phyloP scores from a whole-genome alignment of 1,284 basidiomycete genomes.

The Puccinia brachypodii region DNA sequence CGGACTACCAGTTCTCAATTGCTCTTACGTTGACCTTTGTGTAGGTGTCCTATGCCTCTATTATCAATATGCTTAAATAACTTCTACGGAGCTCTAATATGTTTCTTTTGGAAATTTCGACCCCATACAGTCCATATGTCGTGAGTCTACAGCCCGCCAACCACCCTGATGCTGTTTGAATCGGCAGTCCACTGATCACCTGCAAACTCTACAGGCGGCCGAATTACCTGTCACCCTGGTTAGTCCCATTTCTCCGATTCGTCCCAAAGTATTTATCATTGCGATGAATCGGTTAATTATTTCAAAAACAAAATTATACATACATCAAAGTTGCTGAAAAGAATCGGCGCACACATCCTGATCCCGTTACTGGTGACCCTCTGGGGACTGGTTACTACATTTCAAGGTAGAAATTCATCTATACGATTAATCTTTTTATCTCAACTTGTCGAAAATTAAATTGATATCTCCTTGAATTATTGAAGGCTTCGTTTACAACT shows the following conservation, averaged over 20 bases:
- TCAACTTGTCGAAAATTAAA: background rate
- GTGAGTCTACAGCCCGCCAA: constrained; percentile 1
- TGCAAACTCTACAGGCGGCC: constrained; percentile 13
- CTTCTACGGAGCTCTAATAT: no score
- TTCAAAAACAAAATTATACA: background rate
- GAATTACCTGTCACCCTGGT: constrained; percentile 39
- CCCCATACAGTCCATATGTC: constrained; percentile 26
- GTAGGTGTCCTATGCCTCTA: background rate
- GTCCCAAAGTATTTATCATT: background rate
- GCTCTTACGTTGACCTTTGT: constrained; percentile 43
- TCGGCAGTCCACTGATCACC: background rate
- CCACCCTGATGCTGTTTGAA: background rate
- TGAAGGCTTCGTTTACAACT: constrained; percentile 34
- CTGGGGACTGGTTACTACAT: constrained; percentile 39
- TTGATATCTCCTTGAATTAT: background rate
- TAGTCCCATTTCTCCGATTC: background rate
- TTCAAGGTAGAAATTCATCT: constrained; percentile 17
- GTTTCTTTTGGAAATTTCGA: background rate
- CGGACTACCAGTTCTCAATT: constrained; percentile 36
- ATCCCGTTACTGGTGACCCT: constrained; percentile 34
- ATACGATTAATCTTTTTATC: background rate
- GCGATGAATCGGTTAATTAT: background rate
- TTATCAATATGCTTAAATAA: no score
- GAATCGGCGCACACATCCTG: constrained; percentile 28
- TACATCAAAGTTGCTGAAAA: constrained; percentile 33